Evolutionary conservation across 2,329 filamentous ascomycete genomes (phyloP), one percentile per base, ranked within the genome.

Genomic region (Penicillium hesseltinei): DNA sequence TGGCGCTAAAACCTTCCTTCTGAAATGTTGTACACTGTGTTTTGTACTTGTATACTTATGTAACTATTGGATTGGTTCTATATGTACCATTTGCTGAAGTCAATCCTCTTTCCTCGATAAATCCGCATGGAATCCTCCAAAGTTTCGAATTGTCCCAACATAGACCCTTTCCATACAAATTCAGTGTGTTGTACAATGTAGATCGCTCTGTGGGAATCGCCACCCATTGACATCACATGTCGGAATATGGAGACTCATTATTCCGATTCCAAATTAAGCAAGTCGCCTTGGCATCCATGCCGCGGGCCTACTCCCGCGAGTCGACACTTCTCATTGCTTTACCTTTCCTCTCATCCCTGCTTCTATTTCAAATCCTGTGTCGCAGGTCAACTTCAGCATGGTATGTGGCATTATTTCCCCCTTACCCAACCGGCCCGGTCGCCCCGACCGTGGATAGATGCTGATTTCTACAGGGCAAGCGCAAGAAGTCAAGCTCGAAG

Each of bases 401-500:
- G 62, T 62, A 61, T 40, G 50, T 56, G n/a, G 3, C 23, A 23
- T 27, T 5, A 15, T 7, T 11, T 29, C 5, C 2, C 17, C 27
- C n/a, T 5, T 38, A 11, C 6, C 21, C 9, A 10, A n/a, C 31
- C 6, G 15, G 7, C 13, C 27, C n/a, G 8, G 45, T 3, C 11
- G 1, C 23, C 13, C 21, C 27, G 6, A 39, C 36, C 6, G n/a
- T 39, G 19, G 10, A 35, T 25, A 40, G 15, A 49, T 33, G 25
- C n/a, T 56, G 17, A 56, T 25, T 33, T 36, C 21, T 21, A 56
- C 61, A 91, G 93, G 93, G 93, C 62, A 97, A 97, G 82, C 90
- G 93, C 75, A 97, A 96, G 80, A 86, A 85, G 83, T 89, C 89
- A 27, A 89, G 91, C 53, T 84, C 86, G 71, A 92, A 92, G 80